A percentile compares a stretch with the other conserved stretches of the same genome.
phyloP scores from a whole-genome alignment of 768 basidiomycete species.

The Termitomyces sp. region DNA sequence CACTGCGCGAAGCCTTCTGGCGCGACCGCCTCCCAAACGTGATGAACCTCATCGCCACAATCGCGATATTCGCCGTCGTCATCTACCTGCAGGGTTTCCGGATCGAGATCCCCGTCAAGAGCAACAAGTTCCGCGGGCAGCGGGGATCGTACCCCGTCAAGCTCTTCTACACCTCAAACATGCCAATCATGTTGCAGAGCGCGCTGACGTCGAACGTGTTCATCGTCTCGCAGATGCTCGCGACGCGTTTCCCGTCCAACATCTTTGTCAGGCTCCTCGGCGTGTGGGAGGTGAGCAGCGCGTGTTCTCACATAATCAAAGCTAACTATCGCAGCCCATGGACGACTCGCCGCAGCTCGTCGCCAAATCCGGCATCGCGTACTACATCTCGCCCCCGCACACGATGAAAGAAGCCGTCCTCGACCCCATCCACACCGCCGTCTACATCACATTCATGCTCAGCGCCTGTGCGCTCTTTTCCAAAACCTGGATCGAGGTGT shows the following conservation, averaged over 20 bases:
- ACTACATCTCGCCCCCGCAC: constrained; percentile 98
- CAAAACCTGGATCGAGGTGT: constrained; percentile 99
- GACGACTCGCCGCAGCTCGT: constrained; percentile 92
- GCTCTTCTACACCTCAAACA: constrained; percentile 98
- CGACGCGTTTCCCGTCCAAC: constrained; percentile 86
- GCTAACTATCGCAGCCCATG: constrained; percentile 53
- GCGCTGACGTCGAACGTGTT: constrained; percentile 93
- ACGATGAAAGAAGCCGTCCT: constrained; percentile 81
- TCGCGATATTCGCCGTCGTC: constrained; percentile 87
- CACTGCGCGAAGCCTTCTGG: constrained; percentile 97
- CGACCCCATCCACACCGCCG: constrained; percentile 89
- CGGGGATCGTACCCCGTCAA: constrained; percentile 95
- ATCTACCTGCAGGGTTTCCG: constrained; percentile 99
- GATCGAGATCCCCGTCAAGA: constrained; percentile 97
- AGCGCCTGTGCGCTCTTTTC: constrained; percentile 95
- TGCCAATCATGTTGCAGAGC: constrained; percentile 99
- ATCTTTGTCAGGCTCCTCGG: constrained; percentile 86
- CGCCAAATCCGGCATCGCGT: constrained; percentile 87
- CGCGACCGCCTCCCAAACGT: constrained; percentile 93
- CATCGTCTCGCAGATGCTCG: constrained; percentile 95
- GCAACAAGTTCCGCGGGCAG: constrained; percentile 94
- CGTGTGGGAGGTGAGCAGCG: constrained; percentile 86
- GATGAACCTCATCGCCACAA: constrained; percentile 95
- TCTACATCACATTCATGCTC: constrained; percentile 91
- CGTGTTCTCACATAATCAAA: neutral